Base-by-base conservation (phyloP, 2,329 filamentous ascomycete genomes). In the Plenodomus tracheiphilus region DNA sequence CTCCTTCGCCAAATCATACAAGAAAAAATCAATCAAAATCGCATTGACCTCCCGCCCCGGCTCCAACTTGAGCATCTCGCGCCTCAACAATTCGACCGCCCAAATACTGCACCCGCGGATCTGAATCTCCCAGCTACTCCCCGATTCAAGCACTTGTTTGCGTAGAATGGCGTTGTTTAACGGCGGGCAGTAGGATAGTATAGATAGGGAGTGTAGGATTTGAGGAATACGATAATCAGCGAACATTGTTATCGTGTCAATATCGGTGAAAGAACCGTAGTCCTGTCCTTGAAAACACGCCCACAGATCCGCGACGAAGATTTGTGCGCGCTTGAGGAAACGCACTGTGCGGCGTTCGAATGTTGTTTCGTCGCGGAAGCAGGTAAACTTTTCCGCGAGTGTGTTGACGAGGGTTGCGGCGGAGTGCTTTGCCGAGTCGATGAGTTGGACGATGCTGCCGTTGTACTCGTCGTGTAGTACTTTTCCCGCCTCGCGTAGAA, bases 161-260 rank as follows among this genome's bases (percentile, higher is more conserved):
- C 80, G 77, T 25, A 82, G 80, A 61, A 99, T 86, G 15, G 86
- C 81, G 28, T 81, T 79, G 42, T 91, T 85, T 38, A 99, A 76
- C 0, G 85, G 81, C 0, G 94, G 94, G 56, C 89, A 92, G 74
- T 94, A 97, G 62, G 83, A 85, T 41, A 99, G 75, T 49, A 91
- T 93, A 16, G 89, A 89, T 38, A 97, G 79, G 9, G 85, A 85
- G 62, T 92, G 85, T 28, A 99, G 81, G 61, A 97, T 94, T 75
- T 99, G 94, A 13, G 95, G 95, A 45, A 99, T 87, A 37, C 94
- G 88, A 69, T 99, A 99, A 76, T 99, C 81, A 66, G 94, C 92
- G 77, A 99, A 99, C 87, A 97, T 97, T 52, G 94, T 99, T 64
- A 99, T 88, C 70, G 91, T 91, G 74, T 94, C 88, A 62, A 99